Conservation (phyloP, 2,329 filamentous ascomycete genomes). For the Purpureocillium takamizusanense region DNA sequence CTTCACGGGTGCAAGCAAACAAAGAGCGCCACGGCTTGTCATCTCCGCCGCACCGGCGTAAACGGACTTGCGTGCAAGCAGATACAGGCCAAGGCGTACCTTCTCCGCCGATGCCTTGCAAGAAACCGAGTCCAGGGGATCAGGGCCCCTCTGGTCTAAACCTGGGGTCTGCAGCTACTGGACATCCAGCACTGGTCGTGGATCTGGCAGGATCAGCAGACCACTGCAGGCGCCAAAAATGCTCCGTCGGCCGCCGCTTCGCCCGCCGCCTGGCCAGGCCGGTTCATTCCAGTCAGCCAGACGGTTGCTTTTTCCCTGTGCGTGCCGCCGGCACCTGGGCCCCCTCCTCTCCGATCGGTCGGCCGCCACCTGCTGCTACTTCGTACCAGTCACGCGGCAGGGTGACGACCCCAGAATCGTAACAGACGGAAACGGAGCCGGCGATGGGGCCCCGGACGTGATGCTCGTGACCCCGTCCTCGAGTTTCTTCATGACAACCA, state of each 20-base stretch:
- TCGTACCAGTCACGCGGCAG: too few species aligned
- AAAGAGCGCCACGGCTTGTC: too few species aligned
- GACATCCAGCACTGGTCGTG: background rate
- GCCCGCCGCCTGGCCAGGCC: background rate
- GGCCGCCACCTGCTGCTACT: background rate
- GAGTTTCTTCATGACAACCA: background rate
- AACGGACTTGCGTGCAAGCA: too few species aligned
- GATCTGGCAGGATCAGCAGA: constrained; percentile 2
- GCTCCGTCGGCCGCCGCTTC: background rate
- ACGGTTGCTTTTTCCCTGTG: background rate
- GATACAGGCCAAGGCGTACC: too few species aligned
- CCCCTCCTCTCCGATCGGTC: background rate
- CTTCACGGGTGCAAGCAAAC: too few species aligned
- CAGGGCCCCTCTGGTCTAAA: too few species aligned
- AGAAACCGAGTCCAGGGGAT: too few species aligned
- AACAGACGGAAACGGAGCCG: background rate
- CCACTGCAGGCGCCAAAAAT: background rate
- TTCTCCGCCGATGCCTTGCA: background rate
- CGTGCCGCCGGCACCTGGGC: background rate
- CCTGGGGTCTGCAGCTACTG: background rate
- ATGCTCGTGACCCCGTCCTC: background rate
- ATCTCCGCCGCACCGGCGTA: too few species aligned
- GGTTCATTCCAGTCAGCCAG: constrained; percentile 1
- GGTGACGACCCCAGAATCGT: background rate
- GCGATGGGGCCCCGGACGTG: too few species aligned